Percentiles rank a stretch among this genome's conserved stretches.
Conservation (phyloP, 2,329 filamentous ascomycete species). For the Erysiphe pulchra region DNA sequence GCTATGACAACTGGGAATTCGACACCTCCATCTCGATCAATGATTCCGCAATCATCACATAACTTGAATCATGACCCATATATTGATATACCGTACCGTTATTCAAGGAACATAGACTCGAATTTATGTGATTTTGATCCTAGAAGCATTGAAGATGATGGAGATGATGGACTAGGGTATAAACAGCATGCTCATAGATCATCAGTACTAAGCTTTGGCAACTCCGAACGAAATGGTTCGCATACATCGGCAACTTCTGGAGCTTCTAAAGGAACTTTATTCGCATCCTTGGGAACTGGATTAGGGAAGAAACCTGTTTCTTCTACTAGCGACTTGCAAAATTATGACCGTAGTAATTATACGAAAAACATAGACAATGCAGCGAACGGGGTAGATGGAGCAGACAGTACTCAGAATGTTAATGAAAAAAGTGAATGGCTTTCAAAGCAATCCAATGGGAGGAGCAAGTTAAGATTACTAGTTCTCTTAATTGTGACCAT, state of each 20-base stretch:
- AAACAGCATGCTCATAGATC: slow-evolving; percentile 19
- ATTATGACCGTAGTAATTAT: background rate
- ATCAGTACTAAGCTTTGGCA: slow-evolving; percentile 21
- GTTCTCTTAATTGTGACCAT: slow-evolving; percentile 37
- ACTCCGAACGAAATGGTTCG: slow-evolving; percentile 5
- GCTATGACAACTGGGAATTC: slow-evolving; percentile 10
- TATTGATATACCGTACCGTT: slow-evolving; percentile 8
- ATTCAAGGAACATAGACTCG: slow-evolving; percentile 11
- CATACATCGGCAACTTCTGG: slow-evolving; percentile 10
- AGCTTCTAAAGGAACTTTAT: slow-evolving; percentile 17
- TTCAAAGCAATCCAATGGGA: slow-evolving; percentile 29
- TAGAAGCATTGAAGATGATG: slow-evolving; percentile 61
- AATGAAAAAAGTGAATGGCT: slow-evolving; percentile 42
- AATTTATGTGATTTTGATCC: slow-evolving; percentile 24
- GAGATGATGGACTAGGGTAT: slow-evolving; percentile 54
- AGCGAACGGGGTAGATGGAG: background rate
- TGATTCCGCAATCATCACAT: slow-evolving; percentile 7
- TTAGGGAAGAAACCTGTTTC: slow-evolving; percentile 8
- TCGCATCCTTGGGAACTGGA: slow-evolving; percentile 10
- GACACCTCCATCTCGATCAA: slow-evolving; percentile 9
- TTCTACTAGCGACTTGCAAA: slow-evolving; percentile 2
- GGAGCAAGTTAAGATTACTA: slow-evolving; percentile 42
- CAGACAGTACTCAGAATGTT: background rate
- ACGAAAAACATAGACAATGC: background rate
- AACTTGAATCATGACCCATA: slow-evolving; percentile 9